Conservation (phyloP, 805 yeast genomes). For the Yarrowia phangngaensis region DNA sequence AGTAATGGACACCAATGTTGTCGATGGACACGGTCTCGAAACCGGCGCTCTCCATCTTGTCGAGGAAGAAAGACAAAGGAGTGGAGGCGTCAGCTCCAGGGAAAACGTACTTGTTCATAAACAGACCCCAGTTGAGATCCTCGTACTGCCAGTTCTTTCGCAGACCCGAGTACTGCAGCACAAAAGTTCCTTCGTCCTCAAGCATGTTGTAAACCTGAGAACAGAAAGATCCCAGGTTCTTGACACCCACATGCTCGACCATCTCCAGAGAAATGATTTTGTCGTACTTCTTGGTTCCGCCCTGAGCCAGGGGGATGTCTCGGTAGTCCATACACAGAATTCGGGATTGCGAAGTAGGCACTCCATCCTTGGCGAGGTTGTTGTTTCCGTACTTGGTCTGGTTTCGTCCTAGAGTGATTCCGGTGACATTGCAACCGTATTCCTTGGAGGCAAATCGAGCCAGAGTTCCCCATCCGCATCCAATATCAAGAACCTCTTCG, state of each 20-base stretch:
- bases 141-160: constrained; percentile 94
- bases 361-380: constrained; percentile 64
- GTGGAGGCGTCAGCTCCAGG: constrained; percentile 98
- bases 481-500: constrained; percentile 75
- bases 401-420: constrained; percentile 83
- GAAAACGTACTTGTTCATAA: constrained; percentile 94
- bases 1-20: constrained; percentile 88
- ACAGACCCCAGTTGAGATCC: constrained; percentile 89
- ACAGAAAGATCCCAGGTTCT: constrained; percentile 72
- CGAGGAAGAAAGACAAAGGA: constrained; percentile 78
- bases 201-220: constrained; percentile 79
- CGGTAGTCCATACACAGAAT: constrained; percentile 85
- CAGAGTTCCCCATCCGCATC: constrained; percentile 96
- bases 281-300: constrained; percentile 56
- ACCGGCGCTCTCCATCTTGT: constrained; percentile 74
- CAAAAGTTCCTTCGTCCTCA: constrained; percentile 88
- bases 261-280: constrained; percentile 88
- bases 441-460: constrained; percentile 78
- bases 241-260: constrained; percentile 95
- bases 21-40: constrained; percentile 81
- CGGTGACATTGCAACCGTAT: constrained; percentile 83
- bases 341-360: constrained; percentile 62
- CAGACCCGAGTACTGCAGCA: constrained; percentile 82
- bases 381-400: constrained; percentile 87
- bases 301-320: constrained; percentile 74